phyloP scores from a whole-genome alignment of 1,139 yeast genomes.

The Candida tetrigidarum region DNA sequence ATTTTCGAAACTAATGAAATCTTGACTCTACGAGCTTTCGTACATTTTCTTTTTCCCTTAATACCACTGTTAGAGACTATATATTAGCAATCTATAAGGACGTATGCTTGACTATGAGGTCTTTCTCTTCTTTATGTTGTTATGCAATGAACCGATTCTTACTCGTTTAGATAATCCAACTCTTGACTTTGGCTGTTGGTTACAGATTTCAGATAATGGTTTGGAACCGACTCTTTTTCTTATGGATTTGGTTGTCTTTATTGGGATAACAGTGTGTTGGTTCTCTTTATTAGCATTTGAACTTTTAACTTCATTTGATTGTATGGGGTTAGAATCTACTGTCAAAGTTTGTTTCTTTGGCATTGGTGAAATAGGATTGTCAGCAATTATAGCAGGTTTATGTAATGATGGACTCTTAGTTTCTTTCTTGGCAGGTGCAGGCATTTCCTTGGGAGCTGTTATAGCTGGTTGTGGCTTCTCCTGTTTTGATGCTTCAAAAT shows the following conservation, averaged over 20 bases:
- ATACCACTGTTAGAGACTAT: no score
- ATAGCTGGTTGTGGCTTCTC: not conserved
- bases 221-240: slow-evolving; percentile 16
- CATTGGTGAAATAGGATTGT: no score
- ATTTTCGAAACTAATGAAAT: slow-evolving; percentile 22
- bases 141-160: slow-evolving; percentile 38
- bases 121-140: slow-evolving; percentile 17
- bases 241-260: not conserved
- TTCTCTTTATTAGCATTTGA: slow-evolving; percentile 5
- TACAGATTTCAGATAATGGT: slow-evolving; percentile 20
- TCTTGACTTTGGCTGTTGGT: slow-evolving; percentile 19
- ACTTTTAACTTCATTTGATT: not conserved
- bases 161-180: slow-evolving; percentile 38
- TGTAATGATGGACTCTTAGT: not conserved
- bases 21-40: slow-evolving; percentile 35
- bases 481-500: not conserved
- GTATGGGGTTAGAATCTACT: no score
- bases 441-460: not conserved
- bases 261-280: not conserved
- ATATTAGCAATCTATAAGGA: not conserved
- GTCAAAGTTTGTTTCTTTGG: no score
- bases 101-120: not conserved
- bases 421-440: not conserved
- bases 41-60: slow-evolving; percentile 21
- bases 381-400: not conserved